Conservation (phyloP, 2,329 filamentous ascomycete species). For the Pyrenophora teres region DNA sequence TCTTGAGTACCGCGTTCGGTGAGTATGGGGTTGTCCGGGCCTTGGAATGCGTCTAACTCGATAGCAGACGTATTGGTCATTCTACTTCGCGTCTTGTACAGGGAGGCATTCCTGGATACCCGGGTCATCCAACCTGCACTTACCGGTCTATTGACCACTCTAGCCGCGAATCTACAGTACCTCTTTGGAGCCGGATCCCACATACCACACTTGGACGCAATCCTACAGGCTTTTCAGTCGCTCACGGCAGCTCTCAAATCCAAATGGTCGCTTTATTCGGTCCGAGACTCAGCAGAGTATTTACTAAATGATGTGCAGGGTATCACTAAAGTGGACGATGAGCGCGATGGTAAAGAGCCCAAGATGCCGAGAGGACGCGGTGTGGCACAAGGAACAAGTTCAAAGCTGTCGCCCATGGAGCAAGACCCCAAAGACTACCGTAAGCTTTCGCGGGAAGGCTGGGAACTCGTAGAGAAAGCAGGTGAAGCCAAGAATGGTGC, state of each 20-base stretch:
- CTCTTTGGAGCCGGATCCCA: neutral
- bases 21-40: neutral
- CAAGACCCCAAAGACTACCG: neutral
- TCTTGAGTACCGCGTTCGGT: conserved; percentile 2
- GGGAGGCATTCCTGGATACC: neutral
- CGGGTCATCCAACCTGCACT: neutral
- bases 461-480: neutral
- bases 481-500: neutral
- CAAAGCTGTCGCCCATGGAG: neutral
- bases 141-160: neutral
- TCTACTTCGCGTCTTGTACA: neutral
- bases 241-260: neutral
- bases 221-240: neutral
- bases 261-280: neutral
- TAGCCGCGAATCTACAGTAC: neutral
- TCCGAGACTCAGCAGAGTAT: neutral
- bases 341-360: neutral
- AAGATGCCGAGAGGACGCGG: neutral
- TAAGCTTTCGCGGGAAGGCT: neutral
- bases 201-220: neutral
- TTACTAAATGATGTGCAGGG: neutral
- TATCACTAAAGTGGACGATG: neutral
- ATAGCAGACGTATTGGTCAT: neutral
- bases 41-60: neutral
- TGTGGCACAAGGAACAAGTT: neutral